Base-by-base conservation (phyloP, 1,284 basidiomycete species). In the Peniophora sp. region DNA sequence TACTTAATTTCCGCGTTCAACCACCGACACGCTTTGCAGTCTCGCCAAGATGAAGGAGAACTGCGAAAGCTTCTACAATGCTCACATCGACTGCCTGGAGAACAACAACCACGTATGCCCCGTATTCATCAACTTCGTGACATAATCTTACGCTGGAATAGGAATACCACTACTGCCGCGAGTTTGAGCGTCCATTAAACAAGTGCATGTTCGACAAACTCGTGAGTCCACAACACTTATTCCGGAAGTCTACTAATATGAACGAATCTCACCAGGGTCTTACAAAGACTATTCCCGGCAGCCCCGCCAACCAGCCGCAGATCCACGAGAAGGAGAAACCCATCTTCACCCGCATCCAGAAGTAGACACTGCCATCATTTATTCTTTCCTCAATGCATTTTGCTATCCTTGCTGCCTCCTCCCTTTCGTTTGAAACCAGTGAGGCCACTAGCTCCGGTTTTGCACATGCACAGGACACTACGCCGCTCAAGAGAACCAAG, bases 181-280 rank as follows among this genome's bases (percentile, higher is more conserved):
- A 92, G 68, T 85, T 85, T 23, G 97, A 99, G 69, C 85, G 87
- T 58, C 70, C 83, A 51, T 78, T 99, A 51, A 99, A 99, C 77
- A 75, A 85, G 57, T 99, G 97, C 72, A 92, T 98, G 73, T 96
- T 97, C 63, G 88, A 96, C 70, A 98, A 97, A 69, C 79, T 99
- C 57, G 92, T 92, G 57, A 59, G 85, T 74, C 42, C 36, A 34
- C 47, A 12, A 32, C 46, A 12, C 23, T 46, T 20, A 20, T 12
- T 46, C 37, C 47, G 24, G 37, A 5, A 36, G 34, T 23, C 42
- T 44, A 1, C 50, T 11, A 36, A 49, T 6, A 36, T 46, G 34
- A 14, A 49, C 22, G 8, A 6, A 20, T 22, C 22, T 47, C 14
- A 47, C 3, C 58, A 97, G 94, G 93, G 92, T 61, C 76, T 98